These are phyloP conservation scores for Eucalyptus pauciflora DNA, from an alignment of 345 rosid species.

Conservation along the genomic window DNA sequence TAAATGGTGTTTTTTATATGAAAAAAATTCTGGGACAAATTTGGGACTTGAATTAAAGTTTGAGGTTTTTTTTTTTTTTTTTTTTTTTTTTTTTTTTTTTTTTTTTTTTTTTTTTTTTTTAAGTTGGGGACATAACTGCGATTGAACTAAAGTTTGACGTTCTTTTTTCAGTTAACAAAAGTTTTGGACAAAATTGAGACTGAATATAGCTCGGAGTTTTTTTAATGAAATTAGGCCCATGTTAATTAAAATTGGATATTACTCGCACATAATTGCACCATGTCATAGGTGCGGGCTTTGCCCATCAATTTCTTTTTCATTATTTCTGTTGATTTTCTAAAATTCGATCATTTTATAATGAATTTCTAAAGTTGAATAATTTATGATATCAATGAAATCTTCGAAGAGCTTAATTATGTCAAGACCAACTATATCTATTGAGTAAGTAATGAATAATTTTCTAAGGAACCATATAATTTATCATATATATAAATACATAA, in stretches of 20 bases:
- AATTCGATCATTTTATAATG: not conserved
- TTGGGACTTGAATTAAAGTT: not conserved
- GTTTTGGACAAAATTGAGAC: not conserved
- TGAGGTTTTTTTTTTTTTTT: not conserved
- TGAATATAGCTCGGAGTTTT: not conserved
- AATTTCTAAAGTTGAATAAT: not conserved
- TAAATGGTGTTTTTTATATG: too few relatives aligned
- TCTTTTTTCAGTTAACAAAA: not conserved
- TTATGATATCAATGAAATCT: not conserved
- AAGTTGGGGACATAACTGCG: accelerated
- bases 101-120: too few relatives aligned
- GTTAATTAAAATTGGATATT: not conserved
- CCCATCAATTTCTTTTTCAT: not conserved
- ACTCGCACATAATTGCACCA: not conserved
- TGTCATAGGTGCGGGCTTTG: not conserved
- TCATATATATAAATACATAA: not conserved
- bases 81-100: too few relatives aligned
- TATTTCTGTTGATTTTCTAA: not conserved
- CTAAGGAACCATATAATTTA: not conserved
- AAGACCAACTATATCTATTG: not conserved
- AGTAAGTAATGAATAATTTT: not conserved
- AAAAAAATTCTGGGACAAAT: accelerated
- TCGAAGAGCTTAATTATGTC: not conserved
- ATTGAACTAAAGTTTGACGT: not conserved
- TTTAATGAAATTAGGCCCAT: not conserved